phyloP scores from a whole-genome alignment of 768 basidiomycete genomes.

The Agrocybe pediades region DNA sequence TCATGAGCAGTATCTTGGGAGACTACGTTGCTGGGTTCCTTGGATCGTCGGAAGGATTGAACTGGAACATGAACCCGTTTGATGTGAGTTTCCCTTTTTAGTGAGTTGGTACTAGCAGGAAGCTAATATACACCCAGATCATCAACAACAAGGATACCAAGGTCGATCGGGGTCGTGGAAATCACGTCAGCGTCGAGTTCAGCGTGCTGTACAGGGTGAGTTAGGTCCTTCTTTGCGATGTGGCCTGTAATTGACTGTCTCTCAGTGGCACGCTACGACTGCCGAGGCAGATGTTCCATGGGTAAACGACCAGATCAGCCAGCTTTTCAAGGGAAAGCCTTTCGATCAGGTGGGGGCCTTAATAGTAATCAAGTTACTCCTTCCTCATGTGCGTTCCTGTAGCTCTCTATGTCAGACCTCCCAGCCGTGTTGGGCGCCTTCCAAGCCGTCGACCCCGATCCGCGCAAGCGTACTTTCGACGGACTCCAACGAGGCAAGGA shows the following conservation, averaged over 20 bases:
- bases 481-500: conserved; percentile 16
- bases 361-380: not conserved
- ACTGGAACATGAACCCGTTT: conserved; percentile 55
- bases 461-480: conserved; percentile 12
- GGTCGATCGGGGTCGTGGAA: conserved; percentile 58
- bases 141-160: conserved; percentile 36
- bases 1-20: conserved; percentile 53
- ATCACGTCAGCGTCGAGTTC: conserved; percentile 71
- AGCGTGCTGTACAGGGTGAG: conserved; percentile 47
- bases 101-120: not conserved
- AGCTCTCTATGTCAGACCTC: conserved; percentile 14
- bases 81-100: conserved; percentile 23
- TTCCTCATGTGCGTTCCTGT: too few species aligned
- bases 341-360: conserved; percentile 10
- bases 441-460: conserved; percentile 5
- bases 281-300: conserved; percentile 51
- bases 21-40: conserved; percentile 64
- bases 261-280: conserved; percentile 59
- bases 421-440: conserved; percentile 7
- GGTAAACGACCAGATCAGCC: conserved; percentile 47
- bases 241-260: not conserved
- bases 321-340: conserved; percentile 36
- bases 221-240: not conserved
- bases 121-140: conserved; percentile 19
- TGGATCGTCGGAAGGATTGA: conserved; percentile 51